Base-by-base conservation (phyloP, 2,329 filamentous ascomycete species). In the Cercospora sesami region DNA sequence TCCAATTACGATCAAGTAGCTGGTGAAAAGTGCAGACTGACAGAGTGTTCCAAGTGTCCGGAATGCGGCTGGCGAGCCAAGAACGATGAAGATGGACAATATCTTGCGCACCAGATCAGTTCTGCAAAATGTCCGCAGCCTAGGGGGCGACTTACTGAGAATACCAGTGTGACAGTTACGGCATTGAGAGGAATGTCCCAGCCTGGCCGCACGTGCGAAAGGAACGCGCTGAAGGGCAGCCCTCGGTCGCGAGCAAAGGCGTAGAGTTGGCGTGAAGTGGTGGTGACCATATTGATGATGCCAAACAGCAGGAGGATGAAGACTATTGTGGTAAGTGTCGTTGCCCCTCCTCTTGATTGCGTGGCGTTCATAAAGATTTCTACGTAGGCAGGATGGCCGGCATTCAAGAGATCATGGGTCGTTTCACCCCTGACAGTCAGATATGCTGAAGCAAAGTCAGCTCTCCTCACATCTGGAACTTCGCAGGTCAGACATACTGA, bases 201-300 rank as follows among this genome's bases (percentile, higher is more conserved):
- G 9, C 68, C 72, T 16, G 67, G 68, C 70, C 74, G 60, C 8
- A 79, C 74, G 8, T 58, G 68, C 5, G 73, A 57, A 45, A 78
- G 71, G 77, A 74, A 77, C 10, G 73, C 65, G 65, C 63, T 74
- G 59, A 76, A 75, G 76, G 78, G 79, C 55, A 80, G 65, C 9
- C 78, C 80, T 18, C 78, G 75, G 68, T 81, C 80, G 14, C 80
- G 74, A 3, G 81, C 81, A 67, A 83, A 83, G 0, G 80, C 81
- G 66, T 75, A 83, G 1, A 79, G 72, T 77, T 82, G 80, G 14
- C 81, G 78, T 18, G 79, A 80, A 3, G 79, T 79, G 6, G 79
- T 77, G 36, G 81, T 80, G 2, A 84, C 84, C 58, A 71, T 71
- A 7, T 69, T 70, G 6, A 69, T 71, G 14, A 67, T 69, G 33